These are phyloP conservation scores for Aspergillus amoenus DNA, from an alignment of 2,329 filamentous ascomycete species.

Conservation along the genomic window DNA sequence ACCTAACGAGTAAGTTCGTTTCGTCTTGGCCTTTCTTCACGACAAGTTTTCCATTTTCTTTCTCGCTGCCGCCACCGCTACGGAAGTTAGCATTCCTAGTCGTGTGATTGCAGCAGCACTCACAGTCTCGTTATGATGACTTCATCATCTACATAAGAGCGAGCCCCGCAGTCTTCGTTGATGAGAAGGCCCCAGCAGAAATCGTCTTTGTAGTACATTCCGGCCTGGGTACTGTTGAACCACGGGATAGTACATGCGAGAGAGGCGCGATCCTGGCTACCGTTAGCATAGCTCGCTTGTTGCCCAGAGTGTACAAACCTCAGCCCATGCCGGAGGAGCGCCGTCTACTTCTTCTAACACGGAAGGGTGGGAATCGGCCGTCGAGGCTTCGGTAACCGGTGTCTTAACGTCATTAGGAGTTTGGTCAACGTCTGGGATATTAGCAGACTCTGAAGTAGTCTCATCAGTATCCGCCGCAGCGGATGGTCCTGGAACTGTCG, in stretches of 20 bases:
- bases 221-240: constrained; percentile 62
- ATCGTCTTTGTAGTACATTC: constrained; percentile 53
- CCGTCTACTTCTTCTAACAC: constrained; percentile 18
- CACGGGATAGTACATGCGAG: constrained; percentile 65
- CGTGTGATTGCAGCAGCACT: constrained; percentile 24
- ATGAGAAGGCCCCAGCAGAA: constrained; percentile 60
- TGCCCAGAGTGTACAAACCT: constrained; percentile 25
- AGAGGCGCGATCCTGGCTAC: constrained; percentile 41
- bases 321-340: constrained; percentile 57
- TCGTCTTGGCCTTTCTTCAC: constrained; percentile 47
- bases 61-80: constrained; percentile 56
- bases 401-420: not conserved
- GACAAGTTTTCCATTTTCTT: constrained; percentile 49
- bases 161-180: constrained; percentile 53
- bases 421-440: too few relatives aligned
- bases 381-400: not conserved
- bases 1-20: constrained; percentile 35
- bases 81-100: constrained; percentile 11
- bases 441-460: too few relatives aligned
- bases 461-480: too few relatives aligned
- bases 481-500: too few relatives aligned
- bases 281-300: not conserved
- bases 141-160: constrained; percentile 61
- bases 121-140: constrained; percentile 65
- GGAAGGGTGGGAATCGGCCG: not conserved